These are phyloP conservation scores for Penicillium subrubescens DNA, from an alignment of 495 filamentous ascomycete species.

Conservation along the genomic window DNA sequence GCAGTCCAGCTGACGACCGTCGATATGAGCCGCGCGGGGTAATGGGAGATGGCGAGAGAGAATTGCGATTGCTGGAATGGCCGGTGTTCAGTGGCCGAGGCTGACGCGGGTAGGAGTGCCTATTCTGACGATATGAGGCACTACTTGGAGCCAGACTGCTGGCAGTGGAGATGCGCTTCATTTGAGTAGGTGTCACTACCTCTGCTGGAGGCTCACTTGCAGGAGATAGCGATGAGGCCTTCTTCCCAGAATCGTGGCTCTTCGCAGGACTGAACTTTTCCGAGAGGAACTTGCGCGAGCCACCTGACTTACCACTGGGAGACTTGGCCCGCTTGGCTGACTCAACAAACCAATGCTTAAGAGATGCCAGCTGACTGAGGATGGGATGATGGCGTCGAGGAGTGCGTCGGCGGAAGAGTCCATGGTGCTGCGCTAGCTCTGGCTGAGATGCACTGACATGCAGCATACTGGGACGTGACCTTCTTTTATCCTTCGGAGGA, in stretches of 20 bases:
- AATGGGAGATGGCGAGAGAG: constrained; percentile 84
- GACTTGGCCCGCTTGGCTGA: constrained; percentile 74
- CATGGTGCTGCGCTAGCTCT: constrained; percentile 59
- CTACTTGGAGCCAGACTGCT: constrained; percentile 51
- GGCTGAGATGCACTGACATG: constrained; percentile 77
- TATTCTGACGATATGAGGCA: constrained; percentile 49
- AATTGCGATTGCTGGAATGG: constrained; percentile 69
- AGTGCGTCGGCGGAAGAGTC: constrained; percentile 54
- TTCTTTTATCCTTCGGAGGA: constrained; percentile 80
- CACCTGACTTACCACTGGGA: constrained; percentile 47
- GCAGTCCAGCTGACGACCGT: constrained; percentile 71
- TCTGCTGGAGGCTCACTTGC: constrained; percentile 26
- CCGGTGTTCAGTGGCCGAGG: constrained; percentile 53
- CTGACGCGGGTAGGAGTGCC: constrained; percentile 52
- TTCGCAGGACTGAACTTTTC: constrained; percentile 49
- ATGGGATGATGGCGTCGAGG: constrained; percentile 67
- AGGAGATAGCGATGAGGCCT: constrained; percentile 25
- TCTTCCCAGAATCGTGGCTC: constrained; percentile 41
- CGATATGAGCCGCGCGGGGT: constrained; percentile 86
- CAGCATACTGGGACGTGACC: constrained; percentile 74
- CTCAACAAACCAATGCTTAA: constrained; percentile 87
- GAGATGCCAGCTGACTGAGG: constrained; percentile 74
- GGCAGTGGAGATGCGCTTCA: constrained; percentile 46
- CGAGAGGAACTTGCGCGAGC: constrained; percentile 43
- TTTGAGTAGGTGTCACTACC: constrained; percentile 43